Percentiles rank a stretch among this genome's conserved stretches.
phyloP scores from a whole-genome alignment of 2,329 filamentous ascomycete genomes.

The Chaetoscypha palmicola region DNA sequence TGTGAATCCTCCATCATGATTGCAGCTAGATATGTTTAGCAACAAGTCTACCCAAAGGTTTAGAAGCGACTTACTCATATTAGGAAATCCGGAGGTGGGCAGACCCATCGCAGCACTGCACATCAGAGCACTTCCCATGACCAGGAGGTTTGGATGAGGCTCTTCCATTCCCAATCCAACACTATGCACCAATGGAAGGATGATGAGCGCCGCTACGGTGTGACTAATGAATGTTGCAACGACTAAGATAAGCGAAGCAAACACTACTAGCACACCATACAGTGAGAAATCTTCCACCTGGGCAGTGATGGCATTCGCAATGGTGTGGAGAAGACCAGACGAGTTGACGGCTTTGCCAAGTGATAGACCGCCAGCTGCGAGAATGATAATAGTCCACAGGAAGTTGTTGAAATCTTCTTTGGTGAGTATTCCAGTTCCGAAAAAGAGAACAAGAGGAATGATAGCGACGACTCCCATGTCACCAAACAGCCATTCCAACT shows the following conservation, averaged over 20 bases:
- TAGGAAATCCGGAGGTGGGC: constrained; percentile 93
- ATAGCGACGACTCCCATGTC: constrained; percentile 99
- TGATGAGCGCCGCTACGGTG: constrained; percentile 91
- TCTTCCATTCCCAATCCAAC: constrained; percentile 81
- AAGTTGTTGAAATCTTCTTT: constrained; percentile 99
- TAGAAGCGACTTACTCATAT: constrained; percentile 80
- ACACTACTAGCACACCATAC: constrained; percentile 81
- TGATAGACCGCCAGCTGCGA: constrained; percentile 86
- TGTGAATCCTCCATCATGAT: constrained; percentile 98
- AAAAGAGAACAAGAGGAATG: constrained; percentile 91
- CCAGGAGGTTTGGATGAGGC: constrained; percentile 87
- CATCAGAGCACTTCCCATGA: constrained; percentile 95
- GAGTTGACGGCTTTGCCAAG: constrained; percentile 92
- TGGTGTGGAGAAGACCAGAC: constrained; percentile 83
- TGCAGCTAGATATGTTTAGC: constrained; percentile 53
- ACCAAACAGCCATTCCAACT: constrained; percentile 79
- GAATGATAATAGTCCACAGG: constrained; percentile 98
- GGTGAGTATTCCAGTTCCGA: constrained; percentile 89
- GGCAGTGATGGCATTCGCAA: constrained; percentile 69
- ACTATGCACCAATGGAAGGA: constrained; percentile 81
- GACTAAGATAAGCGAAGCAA: constrained; percentile 75
- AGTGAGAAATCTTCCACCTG: constrained; percentile 71
- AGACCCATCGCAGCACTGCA: constrained; percentile 96
- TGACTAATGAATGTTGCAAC: constrained; percentile 98
- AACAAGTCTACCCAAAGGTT: constrained; percentile 4